Base-by-base conservation (phyloP, 139 green algal species). In the Closterium sp. region DNA sequence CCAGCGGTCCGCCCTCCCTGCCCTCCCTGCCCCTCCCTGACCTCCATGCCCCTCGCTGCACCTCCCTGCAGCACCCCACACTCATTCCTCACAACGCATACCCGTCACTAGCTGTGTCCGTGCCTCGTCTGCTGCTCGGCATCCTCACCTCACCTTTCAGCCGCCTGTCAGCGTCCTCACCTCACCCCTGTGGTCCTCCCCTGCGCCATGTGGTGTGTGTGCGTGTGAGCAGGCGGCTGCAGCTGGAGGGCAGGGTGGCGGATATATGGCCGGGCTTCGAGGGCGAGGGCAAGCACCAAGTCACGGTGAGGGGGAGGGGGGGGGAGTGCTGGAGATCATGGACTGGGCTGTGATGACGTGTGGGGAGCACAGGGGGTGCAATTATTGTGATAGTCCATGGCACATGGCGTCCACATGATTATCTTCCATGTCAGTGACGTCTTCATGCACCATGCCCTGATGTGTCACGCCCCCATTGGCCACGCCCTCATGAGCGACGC, bases 211-310 rank as follows among this genome's bases (percentile, higher is more conserved):
- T 12, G 12, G 43, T 28, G 43, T 28, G 43, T 2, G 10, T 69
- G 43, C 23, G 9, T 28, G 43, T 25, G 43, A 69, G 43, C 55
- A 76, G 55, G 55, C 55, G 55, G 1, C 6, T 85, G 25, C 23
- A 85, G 30, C 23, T 90, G 32, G 21, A 85, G n/a, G 87, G 32
- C 12, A 33, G 28, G 0, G 64, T 90, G 87, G 31, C 83, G 10
- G 32, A 76, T 12, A 55, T 94, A 6, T 96, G 94, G 94, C 94
- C 94, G 12, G 94, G 33, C 0, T 96, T 95, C 87, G 94, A 23
- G 3, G 23, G 32, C n/a, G 90, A 93, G 28, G 94, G 94, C 33
- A 96, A 96, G 87, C 91, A 92, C 23, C 23, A 85, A 85, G 89
- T 35, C 88, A 96, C 94, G 9, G 90, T 95, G n/a, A 84, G 91